Conservation (phyloP, 23 red algal species). For the Chondrus crispus region DNA sequence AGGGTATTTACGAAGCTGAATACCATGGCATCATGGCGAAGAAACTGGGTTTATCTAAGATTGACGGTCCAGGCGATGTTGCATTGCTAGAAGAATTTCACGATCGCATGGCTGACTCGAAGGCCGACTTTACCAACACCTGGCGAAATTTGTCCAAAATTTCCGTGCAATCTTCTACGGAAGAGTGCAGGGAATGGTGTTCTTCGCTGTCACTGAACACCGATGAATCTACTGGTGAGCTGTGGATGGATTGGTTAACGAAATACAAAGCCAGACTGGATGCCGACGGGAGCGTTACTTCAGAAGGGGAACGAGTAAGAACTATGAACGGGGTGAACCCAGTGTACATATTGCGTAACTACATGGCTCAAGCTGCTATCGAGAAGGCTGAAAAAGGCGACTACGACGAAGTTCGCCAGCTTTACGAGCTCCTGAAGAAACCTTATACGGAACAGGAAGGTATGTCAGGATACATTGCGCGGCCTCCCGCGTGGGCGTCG, state of each 20-base stretch:
- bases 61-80: slow-evolving; percentile 37
- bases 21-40: slow-evolving; percentile 47
- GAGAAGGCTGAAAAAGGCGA: slow-evolving; percentile 89
- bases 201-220: slow-evolving; percentile 14
- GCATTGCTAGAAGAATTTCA: slow-evolving; percentile 60
- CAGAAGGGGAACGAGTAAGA: slow-evolving; percentile 23
- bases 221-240: slow-evolving; percentile 6
- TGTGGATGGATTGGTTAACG: slow-evolving; percentile 73
- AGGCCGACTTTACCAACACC: slow-evolving; percentile 87
- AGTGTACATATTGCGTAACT: slow-evolving; percentile 95
- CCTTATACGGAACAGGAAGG: slow-evolving; percentile 82
- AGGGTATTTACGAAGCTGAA: slow-evolving; percentile 23
- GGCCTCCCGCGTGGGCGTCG: slow-evolving; percentile 82
- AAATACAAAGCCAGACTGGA: slow-evolving; percentile 56
- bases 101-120: slow-evolving; percentile 75
- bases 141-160: slow-evolving; percentile 73
- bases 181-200: slow-evolving; percentile 41
- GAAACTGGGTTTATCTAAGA: slow-evolving; percentile 82
- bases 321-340: slow-evolving; percentile 81
- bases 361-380: slow-evolving; percentile 86
- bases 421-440: slow-evolving; percentile 66
- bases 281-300: slow-evolving; percentile 3
- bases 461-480: slow-evolving; percentile 42
- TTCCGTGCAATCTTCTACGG: background rate
- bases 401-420: slow-evolving; percentile 56